phyloP scores from a whole-genome alignment of 768 basidiomycete genomes.

The Kwoniella europaea region DNA sequence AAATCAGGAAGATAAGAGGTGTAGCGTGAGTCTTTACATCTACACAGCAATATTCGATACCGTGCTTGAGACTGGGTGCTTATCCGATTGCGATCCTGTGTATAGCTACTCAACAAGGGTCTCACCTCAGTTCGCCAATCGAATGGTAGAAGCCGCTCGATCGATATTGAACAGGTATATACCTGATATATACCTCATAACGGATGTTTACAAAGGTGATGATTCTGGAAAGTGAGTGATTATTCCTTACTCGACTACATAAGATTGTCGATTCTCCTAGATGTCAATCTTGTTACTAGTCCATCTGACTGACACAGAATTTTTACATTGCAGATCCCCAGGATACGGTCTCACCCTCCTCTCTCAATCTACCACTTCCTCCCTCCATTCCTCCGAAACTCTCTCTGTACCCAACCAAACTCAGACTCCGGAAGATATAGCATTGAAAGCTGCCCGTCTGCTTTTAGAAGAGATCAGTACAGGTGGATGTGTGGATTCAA shows the following conservation, averaged over 20 bases:
- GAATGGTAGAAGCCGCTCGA: slow-evolving; percentile 93
- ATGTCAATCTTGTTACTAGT: too few species aligned
- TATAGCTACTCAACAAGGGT: slow-evolving; percentile 91
- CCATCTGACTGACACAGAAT: too few species aligned
- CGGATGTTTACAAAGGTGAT: slow-evolving; percentile 96
- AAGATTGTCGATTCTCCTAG: slow-evolving; percentile 1
- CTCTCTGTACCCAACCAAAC: slow-evolving; percentile 69
- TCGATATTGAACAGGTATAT: slow-evolving; percentile 94
- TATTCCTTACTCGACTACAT: neutral
- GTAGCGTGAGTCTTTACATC: slow-evolving; percentile 72
- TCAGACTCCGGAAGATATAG: slow-evolving; percentile 90
- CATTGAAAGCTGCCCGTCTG: slow-evolving; percentile 75
- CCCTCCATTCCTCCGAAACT: slow-evolving; percentile 83
- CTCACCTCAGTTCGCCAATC: slow-evolving; percentile 94
- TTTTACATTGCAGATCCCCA: slow-evolving; percentile 70
- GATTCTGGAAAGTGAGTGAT: slow-evolving; percentile 88
- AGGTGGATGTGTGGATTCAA: slow-evolving; percentile 89
- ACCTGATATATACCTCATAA: slow-evolving; percentile 96
- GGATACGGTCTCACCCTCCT: slow-evolving; percentile 90
- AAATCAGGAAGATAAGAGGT: slow-evolving; percentile 91
- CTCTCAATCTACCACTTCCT: slow-evolving; percentile 89
- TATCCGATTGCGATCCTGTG: neutral
- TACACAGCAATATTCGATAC: neutral
- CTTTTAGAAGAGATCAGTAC: slow-evolving; percentile 76
- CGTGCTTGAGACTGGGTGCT: too few species aligned